A percentile compares a stretch with the other conserved stretches of the same genome.
Evolutionary conservation across 2,329 filamentous ascomycete species (phyloP).

Genomic region (Fusarium chaquense): DNA sequence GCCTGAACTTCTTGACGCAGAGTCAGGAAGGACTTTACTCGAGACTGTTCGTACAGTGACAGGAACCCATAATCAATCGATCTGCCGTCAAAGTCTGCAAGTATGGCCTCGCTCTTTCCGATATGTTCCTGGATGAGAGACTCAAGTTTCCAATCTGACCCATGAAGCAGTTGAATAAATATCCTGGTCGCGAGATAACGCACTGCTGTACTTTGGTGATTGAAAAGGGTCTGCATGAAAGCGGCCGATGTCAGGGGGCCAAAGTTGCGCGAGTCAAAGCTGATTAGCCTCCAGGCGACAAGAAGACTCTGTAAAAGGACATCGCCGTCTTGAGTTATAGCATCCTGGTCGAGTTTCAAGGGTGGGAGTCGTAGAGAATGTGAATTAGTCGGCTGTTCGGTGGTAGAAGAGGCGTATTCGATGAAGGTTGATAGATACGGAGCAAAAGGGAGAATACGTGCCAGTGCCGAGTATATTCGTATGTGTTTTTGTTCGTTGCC

Average conservation of each 20-base stretch:
- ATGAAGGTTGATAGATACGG: conserved; percentile 82
- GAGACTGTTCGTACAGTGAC: conserved; percentile 68
- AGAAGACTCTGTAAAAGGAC: conserved; percentile 50
- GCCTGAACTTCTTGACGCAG: conserved; percentile 56
- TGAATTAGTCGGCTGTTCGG: conserved; percentile 34
- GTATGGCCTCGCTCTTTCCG: conserved; percentile 68
- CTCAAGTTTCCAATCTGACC: conserved; percentile 83
- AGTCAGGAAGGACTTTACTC: conserved; percentile 60
- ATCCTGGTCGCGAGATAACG: conserved; percentile 86
- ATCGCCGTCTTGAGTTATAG: conserved; percentile 41
- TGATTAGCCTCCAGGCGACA: conserved; percentile 81
- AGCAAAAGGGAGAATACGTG: conserved; percentile 83
- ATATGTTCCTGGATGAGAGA: conserved; percentile 76
- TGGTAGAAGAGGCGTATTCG: conserved; percentile 51
- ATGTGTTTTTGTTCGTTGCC: conserved; percentile 55
- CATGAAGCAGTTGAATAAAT: conserved; percentile 81
- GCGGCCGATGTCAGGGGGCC: conserved; percentile 72
- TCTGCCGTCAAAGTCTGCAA: conserved; percentile 80
- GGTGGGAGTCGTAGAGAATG: conserved; percentile 50
- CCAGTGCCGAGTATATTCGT: conserved; percentile 76
- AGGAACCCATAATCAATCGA: conserved; percentile 83
- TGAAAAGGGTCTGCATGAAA: conserved; percentile 76
- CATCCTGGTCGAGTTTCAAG: conserved; percentile 47
- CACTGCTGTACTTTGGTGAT: conserved; percentile 68
- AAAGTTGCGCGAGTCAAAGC: conserved; percentile 78